Base-by-base conservation (phyloP, 1,139 yeast genomes). In the Yamadazyma sp. region DNA sequence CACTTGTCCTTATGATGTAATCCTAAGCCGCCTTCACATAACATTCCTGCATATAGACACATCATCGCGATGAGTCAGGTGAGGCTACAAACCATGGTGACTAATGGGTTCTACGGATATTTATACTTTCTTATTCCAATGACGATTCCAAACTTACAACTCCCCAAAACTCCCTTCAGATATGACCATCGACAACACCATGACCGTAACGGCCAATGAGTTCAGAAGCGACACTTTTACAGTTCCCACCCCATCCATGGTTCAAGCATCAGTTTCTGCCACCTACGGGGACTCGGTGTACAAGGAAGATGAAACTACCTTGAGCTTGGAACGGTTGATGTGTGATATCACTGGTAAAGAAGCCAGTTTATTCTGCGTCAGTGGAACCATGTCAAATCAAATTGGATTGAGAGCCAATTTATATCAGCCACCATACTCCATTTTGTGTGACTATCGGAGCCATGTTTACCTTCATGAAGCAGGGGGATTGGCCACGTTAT, bases 211-310 rank as follows among this genome's bases (percentile, higher is more conserved):
- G 9, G 60, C 52, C 40, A 64, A 63, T 47, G 76, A 70, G 45
- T 70, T 70, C 51, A 59, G 76, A 39, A 68, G 74, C 49, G 76
- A 70, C 45, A 70, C 76, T 0, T 70, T 70, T 54, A 70, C 76
- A 10, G 69, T 72, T 3, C 76, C 76, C 1, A 66, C 73, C 0
- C 42, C 51, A 10, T 54, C 64, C 4, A 69, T 70, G 76, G 50
- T 67, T n/a, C 41, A 40, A 18, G 53, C 56, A 18, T 51, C 67
- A 3, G 43, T 62, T 27, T 40, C 47, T 17, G 57, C 71, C 20
- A 55, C 67, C 1, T 53, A 61, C 23, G 76, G 76, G 3, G 76
- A 70, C 46, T 57, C 75, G 1, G 76, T 70, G 3, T 70, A 70
- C 51, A 61, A 68, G 42, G 76, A 70, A 48, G 76, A 70, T 45